These are phyloP conservation scores for Arthrobotrys megalospora DNA, from an alignment of 2,329 filamentous ascomycete genomes.

Conservation along the genomic window DNA sequence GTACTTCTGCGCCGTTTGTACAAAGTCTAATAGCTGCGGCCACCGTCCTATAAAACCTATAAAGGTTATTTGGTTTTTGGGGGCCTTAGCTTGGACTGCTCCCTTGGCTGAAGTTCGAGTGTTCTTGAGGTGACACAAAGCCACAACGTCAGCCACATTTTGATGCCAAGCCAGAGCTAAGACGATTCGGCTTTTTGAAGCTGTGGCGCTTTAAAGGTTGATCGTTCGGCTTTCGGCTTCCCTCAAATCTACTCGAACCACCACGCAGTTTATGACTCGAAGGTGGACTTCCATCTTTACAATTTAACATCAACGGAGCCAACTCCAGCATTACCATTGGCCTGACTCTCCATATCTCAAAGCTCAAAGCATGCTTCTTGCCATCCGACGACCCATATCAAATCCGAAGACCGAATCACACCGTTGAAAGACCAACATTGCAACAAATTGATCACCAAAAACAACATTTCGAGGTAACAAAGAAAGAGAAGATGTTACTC, in stretches of 20 bases:
- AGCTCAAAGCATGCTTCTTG: slow-evolving; percentile 27
- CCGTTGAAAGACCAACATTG: slow-evolving; percentile 24
- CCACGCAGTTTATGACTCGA: background rate
- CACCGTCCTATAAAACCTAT: no score
- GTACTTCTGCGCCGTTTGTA: no score
- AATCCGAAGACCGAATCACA: slow-evolving; percentile 28
- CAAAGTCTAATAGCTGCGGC: no score
- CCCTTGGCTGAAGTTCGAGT: no score
- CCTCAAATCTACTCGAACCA: background rate
- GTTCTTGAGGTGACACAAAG: slow-evolving; percentile 6
- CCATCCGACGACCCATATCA: slow-evolving; percentile 6
- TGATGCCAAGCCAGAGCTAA: background rate
- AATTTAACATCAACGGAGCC: background rate
- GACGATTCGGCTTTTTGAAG: slow-evolving; percentile 7
- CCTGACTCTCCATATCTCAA: background rate
- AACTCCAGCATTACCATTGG: background rate
- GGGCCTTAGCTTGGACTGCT: no score
- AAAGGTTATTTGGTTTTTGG: no score
- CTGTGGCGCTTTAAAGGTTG: background rate
- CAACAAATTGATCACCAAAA: background rate
- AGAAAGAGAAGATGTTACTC: slow-evolving; percentile 43
- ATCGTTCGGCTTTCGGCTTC: no score
- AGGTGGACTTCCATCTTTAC: background rate
- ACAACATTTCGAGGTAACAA: background rate
- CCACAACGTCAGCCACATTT: background rate